A percentile compares a stretch with the other conserved stretches of the same genome.
phyloP scores from a whole-genome alignment of 768 basidiomycete genomes.

The Russula earlei region DNA sequence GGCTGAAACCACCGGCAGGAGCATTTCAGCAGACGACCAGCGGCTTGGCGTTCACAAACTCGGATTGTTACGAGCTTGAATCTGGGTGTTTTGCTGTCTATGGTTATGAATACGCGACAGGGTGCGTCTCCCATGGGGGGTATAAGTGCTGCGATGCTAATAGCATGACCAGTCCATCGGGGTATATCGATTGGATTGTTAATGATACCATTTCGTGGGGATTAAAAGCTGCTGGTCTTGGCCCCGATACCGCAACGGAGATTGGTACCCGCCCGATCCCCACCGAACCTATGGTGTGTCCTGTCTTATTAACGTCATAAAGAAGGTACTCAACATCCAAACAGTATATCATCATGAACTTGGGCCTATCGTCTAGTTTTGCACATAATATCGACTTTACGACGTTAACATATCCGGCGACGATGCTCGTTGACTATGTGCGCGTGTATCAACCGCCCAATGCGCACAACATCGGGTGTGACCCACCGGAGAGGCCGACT shows the following conservation, averaged over 20 bases:
- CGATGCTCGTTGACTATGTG: slow-evolving; percentile 79
- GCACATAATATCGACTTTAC: slow-evolving; percentile 55
- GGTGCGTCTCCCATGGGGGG: slow-evolving; percentile 43
- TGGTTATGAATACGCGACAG: slow-evolving; percentile 63
- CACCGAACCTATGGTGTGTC: slow-evolving; percentile 75
- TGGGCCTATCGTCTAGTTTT: slow-evolving; percentile 81
- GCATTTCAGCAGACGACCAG: slow-evolving; percentile 72
- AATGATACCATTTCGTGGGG: slow-evolving; percentile 67
- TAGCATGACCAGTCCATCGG: background rate
- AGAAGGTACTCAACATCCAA: background rate
- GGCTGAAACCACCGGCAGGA: background rate
- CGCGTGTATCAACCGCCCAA: slow-evolving; percentile 79
- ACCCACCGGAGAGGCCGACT: slow-evolving; percentile 73
- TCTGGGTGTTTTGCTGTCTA: slow-evolving; percentile 61
- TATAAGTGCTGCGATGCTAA: background rate
- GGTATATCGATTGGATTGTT: slow-evolving; percentile 79
- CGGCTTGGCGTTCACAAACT: slow-evolving; percentile 56
- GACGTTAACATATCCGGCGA: slow-evolving; percentile 57
- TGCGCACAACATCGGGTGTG: slow-evolving; percentile 73
- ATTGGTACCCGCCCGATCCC: slow-evolving; percentile 63
- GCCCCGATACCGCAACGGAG: slow-evolving; percentile 45
- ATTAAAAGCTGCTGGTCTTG: slow-evolving; percentile 57
- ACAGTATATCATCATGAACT: slow-evolving; percentile 76
- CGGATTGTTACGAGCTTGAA: slow-evolving; percentile 55
- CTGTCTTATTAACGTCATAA: background rate